phyloP scores from a whole-genome alignment of 2,329 filamentous ascomycete genomes.

The Myriangium duriaei region DNA sequence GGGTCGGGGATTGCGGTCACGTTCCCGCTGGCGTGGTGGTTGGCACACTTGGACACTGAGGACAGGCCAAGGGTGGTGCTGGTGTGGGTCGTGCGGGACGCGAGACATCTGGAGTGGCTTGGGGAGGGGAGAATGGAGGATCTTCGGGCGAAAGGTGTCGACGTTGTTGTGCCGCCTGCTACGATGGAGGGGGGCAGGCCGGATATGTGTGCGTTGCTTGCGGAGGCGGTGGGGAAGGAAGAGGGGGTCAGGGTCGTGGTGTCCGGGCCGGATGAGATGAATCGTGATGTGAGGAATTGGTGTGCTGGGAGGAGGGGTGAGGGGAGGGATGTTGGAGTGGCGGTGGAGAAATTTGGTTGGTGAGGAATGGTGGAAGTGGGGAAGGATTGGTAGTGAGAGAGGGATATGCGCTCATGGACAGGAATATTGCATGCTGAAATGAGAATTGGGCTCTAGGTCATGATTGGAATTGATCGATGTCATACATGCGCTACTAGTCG shows the following conservation, averaged over 20 bases:
- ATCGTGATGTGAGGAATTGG: slow-evolving; percentile 46
- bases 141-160: slow-evolving; percentile 36
- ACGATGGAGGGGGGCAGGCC: slow-evolving; percentile 43
- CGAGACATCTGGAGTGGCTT: slow-evolving; percentile 43
- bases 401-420: not conserved
- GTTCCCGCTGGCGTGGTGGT: slow-evolving; percentile 46
- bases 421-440: too few relatives aligned
- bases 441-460: too few relatives aligned
- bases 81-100: slow-evolving; percentile 47
- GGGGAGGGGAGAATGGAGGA: slow-evolving; percentile 37
- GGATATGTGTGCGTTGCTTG: slow-evolving; percentile 36
- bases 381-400: not conserved
- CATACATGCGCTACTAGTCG: too few relatives aligned
- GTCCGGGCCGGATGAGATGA: slow-evolving; percentile 51
- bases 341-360: slow-evolving; percentile 59
- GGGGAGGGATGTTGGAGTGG: slow-evolving; percentile 40
- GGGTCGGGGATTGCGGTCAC: slow-evolving; percentile 54
- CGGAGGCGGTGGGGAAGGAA: slow-evolving; percentile 24
- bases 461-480: too few relatives aligned
- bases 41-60: slow-evolving; percentile 11
- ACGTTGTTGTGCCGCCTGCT: slow-evolving; percentile 42
- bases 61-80: slow-evolving; percentile 33
- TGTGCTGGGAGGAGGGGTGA: slow-evolving; percentile 38
- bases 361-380: slow-evolving; percentile 20
- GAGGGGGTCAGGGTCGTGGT: slow-evolving; percentile 40